Conservation (phyloP, 2,329 filamentous ascomycete genomes). For the Fusarium dlaminii region DNA sequence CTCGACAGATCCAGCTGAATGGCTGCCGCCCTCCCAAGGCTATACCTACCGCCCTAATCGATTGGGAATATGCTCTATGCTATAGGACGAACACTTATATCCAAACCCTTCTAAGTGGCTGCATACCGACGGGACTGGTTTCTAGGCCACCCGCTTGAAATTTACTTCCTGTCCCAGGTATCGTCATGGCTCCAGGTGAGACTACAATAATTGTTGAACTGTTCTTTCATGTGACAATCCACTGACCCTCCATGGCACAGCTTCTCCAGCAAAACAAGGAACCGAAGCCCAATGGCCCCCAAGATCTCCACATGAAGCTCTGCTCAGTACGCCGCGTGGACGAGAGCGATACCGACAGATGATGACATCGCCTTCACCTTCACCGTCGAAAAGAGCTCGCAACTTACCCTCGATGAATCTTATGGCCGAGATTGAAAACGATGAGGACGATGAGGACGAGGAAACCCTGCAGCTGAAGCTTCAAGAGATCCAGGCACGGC, state of each 20-base stretch:
- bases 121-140: conserved; percentile 26
- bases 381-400: conserved; percentile 56
- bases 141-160: conserved; percentile 21
- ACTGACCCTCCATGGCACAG: conserved; percentile 28
- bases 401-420: conserved; percentile 45
- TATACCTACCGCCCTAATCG: conserved; percentile 27
- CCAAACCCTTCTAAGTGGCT: conserved; percentile 21
- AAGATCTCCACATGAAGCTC: conserved; percentile 71
- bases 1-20: conserved; percentile 27
- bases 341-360: conserved; percentile 78
- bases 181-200: conserved; percentile 44
- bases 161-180: conserved; percentile 19
- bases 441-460: conserved; percentile 81
- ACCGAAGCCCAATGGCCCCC: conserved; percentile 71
- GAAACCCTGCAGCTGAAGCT: conserved; percentile 88
- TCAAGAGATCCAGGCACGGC: conserved; percentile 85
- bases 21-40: conserved; percentile 24
- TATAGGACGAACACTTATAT: conserved; percentile 11
- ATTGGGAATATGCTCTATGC: conserved; percentile 37
- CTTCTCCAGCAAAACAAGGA: conserved; percentile 50
- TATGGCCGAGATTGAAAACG: conserved; percentile 50
- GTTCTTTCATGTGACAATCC: not conserved
- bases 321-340: conserved; percentile 78
- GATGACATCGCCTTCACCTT: conserved; percentile 73
- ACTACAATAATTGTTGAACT: not conserved